These are phyloP conservation scores for Coprinopsis sp. DNA, from an alignment of 768 basidiomycete species.

Conservation along the genomic window DNA sequence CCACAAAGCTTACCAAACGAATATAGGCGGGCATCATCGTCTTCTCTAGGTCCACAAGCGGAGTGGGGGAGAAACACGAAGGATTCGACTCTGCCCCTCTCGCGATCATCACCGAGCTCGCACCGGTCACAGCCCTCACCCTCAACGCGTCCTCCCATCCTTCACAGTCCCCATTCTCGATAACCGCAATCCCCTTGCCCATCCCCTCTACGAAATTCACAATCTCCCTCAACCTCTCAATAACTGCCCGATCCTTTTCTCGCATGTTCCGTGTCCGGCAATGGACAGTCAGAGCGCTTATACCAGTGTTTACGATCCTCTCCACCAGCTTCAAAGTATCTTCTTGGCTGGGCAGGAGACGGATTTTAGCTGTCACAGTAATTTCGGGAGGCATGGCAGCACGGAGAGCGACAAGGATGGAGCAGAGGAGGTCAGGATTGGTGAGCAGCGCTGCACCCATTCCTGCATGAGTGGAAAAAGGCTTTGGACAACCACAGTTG, in stretches of 20 bases:
- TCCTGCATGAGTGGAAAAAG: slow-evolving; percentile 88
- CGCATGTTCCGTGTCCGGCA: slow-evolving; percentile 94
- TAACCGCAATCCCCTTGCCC: slow-evolving; percentile 77
- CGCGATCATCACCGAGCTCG: slow-evolving; percentile 94
- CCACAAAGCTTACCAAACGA: slow-evolving; percentile 50
- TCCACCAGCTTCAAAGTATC: slow-evolving; percentile 89
- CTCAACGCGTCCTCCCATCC: slow-evolving; percentile 75
- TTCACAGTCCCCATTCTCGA: slow-evolving; percentile 91
- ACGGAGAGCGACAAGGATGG: slow-evolving; percentile 79
- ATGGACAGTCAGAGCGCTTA: slow-evolving; percentile 88
- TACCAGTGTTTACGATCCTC: slow-evolving; percentile 80
- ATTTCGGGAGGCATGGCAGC: slow-evolving; percentile 68
- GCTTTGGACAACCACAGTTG: slow-evolving; percentile 97
- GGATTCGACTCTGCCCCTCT: slow-evolving; percentile 93
- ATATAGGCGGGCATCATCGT: slow-evolving; percentile 70
- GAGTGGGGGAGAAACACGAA: slow-evolving; percentile 71
- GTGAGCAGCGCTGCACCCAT: slow-evolving; percentile 96
- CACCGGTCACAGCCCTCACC: slow-evolving; percentile 74
- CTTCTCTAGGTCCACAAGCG: slow-evolving; percentile 62
- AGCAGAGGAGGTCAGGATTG: slow-evolving; percentile 86
- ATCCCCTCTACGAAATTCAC: slow-evolving; percentile 76
- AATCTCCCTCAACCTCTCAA: slow-evolving; percentile 77
- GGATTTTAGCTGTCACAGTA: slow-evolving; percentile 91
- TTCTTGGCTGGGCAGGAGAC: slow-evolving; percentile 79
- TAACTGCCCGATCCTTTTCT: slow-evolving; percentile 70